Percentiles rank a stretch among this genome's conserved stretches.
These are phyloP conservation scores for Candida yuanshanica DNA, from an alignment of 805 yeast genomes.

Conservation along the genomic window DNA sequence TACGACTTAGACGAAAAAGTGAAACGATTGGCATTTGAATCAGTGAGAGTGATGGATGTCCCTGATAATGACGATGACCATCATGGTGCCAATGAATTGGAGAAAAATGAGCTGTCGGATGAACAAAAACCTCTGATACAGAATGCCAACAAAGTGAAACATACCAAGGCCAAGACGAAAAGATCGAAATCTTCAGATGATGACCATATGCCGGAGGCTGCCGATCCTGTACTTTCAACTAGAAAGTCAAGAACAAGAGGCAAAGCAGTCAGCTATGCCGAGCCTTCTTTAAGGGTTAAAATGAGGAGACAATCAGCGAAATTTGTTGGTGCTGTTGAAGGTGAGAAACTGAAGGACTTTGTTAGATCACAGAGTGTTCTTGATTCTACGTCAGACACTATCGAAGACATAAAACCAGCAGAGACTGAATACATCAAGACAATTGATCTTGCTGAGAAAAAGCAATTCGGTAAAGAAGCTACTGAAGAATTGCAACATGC, in stretches of 20 bases:
- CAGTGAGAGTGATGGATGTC: neutral
- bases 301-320: conserved; percentile 61
- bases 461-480: too few species aligned
- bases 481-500: neutral
- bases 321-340: conserved; percentile 53
- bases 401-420: neutral
- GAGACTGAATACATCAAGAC: neutral
- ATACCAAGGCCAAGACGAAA: conserved; percentile 25
- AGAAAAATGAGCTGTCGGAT: conserved; percentile 13
- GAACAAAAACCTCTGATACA: conserved; percentile 18
- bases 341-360: conserved; percentile 4
- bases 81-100: neutral
- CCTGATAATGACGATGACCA: neutral
- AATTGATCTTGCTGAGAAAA: neutral
- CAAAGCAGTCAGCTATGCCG: conserved; percentile 56
- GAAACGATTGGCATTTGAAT: neutral
- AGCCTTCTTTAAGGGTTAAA: conserved; percentile 62
- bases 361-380: neutral
- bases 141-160: conserved; percentile 20
- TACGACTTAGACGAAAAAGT: neutral
- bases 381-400: neutral
- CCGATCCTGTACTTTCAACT: conserved; percentile 15
- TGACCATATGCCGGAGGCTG: conserved; percentile 33
- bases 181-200: conserved; percentile 28
- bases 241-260: conserved; percentile 46